Evolutionary conservation across 1,139 yeast species (phyloP), one percentile per base, ranked within the genome.

Genomic region (Taphrina pruni): DNA sequence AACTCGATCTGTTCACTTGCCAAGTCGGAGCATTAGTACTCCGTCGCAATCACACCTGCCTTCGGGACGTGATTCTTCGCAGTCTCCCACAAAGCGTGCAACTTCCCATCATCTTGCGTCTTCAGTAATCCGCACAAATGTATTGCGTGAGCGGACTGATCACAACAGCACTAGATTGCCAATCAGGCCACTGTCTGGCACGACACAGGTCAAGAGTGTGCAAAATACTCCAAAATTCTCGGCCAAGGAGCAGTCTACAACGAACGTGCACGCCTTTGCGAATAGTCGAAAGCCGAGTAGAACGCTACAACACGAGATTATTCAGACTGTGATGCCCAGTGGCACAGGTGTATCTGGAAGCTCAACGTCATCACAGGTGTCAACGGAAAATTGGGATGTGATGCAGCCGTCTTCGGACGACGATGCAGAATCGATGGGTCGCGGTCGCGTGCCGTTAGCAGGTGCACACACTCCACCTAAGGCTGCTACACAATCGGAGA

Each of bases 331-430:
- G 48, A 9, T 50, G 36, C 36, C 54, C 36, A 7, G 12, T 21
- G 36, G n/a, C 54, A 50, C 9, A 17, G 54, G 45, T 6, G 12
- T 45, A 5, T 6, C 62, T 6, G 62, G 54, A 1, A 45, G 54
- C n/a, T 58, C 62, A 9, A 43, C 62, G 6, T 43, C 62, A 9
- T 58, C 62, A 8, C 62, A 58, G 26, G 20, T 58, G 12, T 58
- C 54, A 11, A 45, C 62, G 11, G 62, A 58, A 54, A 58, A 58
- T 17, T 58, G 54, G 54, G 62, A 58, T 39, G 54, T 39, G 9
- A 21, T 26, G 9, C 62, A 45, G 2, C 21, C 62, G 41, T 58
- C 62, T 9, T 58, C 62, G 21, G 51, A 32, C n/a, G 62, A 58
- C 2, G 65, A 60, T 11, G 20, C 21, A 20, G 64, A 12, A 9